Conservation (phyloP, 108 stramenopile species). For the Stephanodiscus minutulus region DNA sequence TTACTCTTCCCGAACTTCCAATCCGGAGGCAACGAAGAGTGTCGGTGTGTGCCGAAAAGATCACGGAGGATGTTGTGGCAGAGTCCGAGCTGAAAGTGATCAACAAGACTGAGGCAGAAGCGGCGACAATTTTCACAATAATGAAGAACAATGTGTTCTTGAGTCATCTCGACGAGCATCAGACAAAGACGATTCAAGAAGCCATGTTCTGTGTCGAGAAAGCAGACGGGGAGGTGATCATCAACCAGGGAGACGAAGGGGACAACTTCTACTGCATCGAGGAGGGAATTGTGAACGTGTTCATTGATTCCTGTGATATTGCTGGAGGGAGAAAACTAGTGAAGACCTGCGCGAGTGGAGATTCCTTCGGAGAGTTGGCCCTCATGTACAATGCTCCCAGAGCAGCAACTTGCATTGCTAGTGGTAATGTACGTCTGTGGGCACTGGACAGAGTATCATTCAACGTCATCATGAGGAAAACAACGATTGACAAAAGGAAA, state of each 20-base stretch:
- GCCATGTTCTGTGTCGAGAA: conserved; percentile 66
- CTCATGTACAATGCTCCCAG: conserved; percentile 88
- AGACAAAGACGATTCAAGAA: conserved; percentile 50
- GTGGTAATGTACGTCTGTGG: conserved; percentile 43
- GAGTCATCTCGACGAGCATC: conserved; percentile 56
- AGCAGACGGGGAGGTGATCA: conserved; percentile 68
- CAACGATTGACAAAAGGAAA: conserved; percentile 19
- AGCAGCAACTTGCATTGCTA: conserved; percentile 83
- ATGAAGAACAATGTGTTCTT: conserved; percentile 64
- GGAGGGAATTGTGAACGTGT: conserved; percentile 69
- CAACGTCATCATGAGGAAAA: conserved; percentile 45
- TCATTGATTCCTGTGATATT: conserved; percentile 57
- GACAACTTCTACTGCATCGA: conserved; percentile 90
- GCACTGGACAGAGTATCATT: conserved; percentile 50
- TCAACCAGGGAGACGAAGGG: conserved; percentile 86
- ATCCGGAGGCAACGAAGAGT: conserved; percentile 29
- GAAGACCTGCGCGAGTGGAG: conserved; percentile 70
- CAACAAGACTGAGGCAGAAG: conserved; percentile 54
- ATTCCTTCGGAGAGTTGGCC: conserved; percentile 89
- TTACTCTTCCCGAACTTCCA: background rate
- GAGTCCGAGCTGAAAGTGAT: conserved; percentile 41
- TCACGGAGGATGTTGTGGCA: conserved; percentile 7
- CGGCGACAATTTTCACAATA: conserved; percentile 57
- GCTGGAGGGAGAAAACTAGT: conserved; percentile 75
- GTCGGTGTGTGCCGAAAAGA: conserved; percentile 36